Evolutionary conservation across 2,329 filamentous ascomycete species (phyloP).

Genomic region (Xylariaceae sp.): DNA sequence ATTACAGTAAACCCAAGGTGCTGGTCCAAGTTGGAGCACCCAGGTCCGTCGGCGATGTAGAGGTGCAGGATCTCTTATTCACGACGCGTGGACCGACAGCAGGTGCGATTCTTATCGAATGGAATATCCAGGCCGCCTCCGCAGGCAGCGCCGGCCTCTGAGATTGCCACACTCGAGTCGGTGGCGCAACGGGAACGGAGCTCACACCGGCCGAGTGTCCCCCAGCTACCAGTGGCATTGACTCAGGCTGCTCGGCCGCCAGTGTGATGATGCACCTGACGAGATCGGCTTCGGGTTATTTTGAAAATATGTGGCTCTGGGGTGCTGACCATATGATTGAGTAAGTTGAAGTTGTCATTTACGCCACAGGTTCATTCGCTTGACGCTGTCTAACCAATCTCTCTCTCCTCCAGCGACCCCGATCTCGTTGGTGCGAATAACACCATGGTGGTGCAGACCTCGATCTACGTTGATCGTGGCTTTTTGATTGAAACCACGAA

Average conservation of each 20-base stretch:
- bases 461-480: neutral
- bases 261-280: constrained; percentile 54
- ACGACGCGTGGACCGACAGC: constrained; percentile 64
- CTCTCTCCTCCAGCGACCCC: neutral
- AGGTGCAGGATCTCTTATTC: constrained; percentile 69
- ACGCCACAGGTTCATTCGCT: neutral
- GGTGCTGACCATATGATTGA: constrained; percentile 59
- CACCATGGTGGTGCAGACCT: neutral
- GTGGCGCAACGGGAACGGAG: constrained; percentile 73
- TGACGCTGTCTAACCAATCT: neutral
- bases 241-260: constrained; percentile 47
- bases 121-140: constrained; percentile 57
- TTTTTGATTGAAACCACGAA: neutral
- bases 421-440: neutral
- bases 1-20: no score
- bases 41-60: constrained; percentile 64
- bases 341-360: constrained; percentile 21
- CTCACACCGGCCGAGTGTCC: constrained; percentile 68
- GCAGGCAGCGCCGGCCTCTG: constrained; percentile 64
- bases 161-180: constrained; percentile 80
- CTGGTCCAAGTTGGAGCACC: constrained; percentile 63
- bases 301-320: constrained; percentile 55
- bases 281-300: constrained; percentile 46
- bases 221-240: constrained; percentile 47
- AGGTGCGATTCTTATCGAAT: constrained; percentile 69